Evolutionary conservation across 306 rosid genomes (phyloP).

Genomic region (Hippophae gyantsensis): DNA sequence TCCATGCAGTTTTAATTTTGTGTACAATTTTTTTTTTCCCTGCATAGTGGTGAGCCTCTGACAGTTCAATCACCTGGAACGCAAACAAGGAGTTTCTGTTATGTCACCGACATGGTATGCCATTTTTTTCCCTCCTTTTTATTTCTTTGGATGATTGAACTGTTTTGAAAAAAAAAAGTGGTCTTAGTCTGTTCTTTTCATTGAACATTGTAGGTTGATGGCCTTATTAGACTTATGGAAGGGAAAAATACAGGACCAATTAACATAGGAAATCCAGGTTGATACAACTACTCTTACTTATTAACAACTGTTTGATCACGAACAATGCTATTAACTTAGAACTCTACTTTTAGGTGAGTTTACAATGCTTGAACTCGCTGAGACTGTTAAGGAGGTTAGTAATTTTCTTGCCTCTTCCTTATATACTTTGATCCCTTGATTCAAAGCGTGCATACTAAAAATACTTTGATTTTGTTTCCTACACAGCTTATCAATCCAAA

Average conservation of each 20-base stretch:
- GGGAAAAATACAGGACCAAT: slow-evolving; percentile 48
- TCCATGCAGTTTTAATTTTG: neutral
- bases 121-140: neutral
- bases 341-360: slow-evolving; percentile 66
- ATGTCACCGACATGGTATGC: slow-evolving; percentile 45
- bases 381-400: slow-evolving; percentile 85
- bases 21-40: neutral
- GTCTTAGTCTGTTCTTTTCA: neutral
- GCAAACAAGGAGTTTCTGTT: slow-evolving; percentile 46
- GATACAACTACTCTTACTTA: neutral
- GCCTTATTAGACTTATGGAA: slow-evolving; percentile 44
- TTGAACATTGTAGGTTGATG: slow-evolving; percentile 30
- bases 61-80: slow-evolving; percentile 51
- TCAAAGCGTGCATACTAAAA: neutral
- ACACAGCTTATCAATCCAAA: slow-evolving; percentile 40
- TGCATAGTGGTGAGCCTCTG: slow-evolving; percentile 51
- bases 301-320: neutral
- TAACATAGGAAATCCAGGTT: slow-evolving; percentile 51
- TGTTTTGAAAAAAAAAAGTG: neutral
- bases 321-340: neutral
- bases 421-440: neutral
- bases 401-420: slow-evolving; percentile 3
- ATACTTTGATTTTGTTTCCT: neutral
- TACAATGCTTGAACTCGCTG: slow-evolving; percentile 90
- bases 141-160: neutral